Percentiles rank a stretch among this genome's conserved stretches.
Conservation (phyloP, 1,284 basidiomycete genomes). For the Sphagnurus paluster region DNA sequence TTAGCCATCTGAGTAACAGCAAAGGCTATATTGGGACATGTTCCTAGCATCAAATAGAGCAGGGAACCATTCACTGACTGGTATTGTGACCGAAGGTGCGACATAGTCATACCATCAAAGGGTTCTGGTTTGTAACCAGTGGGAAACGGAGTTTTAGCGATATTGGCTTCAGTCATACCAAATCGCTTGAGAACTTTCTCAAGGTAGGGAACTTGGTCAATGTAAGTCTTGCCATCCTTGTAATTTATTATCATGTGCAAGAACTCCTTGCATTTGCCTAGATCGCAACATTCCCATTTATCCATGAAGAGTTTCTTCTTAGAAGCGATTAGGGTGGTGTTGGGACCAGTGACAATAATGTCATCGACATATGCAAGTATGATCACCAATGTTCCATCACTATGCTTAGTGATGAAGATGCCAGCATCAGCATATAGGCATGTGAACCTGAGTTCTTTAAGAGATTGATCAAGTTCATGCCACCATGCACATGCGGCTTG, state of each 20-base stretch:
- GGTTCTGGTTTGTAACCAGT: conserved; percentile 1
- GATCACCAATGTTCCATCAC: conserved; percentile 16
- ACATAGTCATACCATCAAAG: background rate
- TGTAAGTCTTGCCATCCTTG: background rate
- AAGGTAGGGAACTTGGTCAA: conserved; percentile 11
- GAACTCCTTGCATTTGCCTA: conserved; percentile 23
- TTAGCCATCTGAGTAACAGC: conserved; percentile 24
- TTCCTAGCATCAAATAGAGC: conserved; percentile 31
- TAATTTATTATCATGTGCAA: conserved; percentile 22
- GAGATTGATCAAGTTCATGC: conserved; percentile 23
- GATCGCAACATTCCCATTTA: conserved; percentile 26
- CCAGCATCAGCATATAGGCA: conserved; percentile 21
- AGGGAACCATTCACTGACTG: conserved; percentile 30
- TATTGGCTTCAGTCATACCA: conserved; percentile 11
- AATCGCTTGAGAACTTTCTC: conserved; percentile 8
- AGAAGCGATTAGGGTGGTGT: conserved; percentile 5
- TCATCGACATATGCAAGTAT: conserved; percentile 25
- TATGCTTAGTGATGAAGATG: conserved; percentile 19
- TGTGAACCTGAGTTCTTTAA: conserved; percentile 22
- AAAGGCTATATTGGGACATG: conserved; percentile 32
- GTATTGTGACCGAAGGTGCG: conserved; percentile 15
- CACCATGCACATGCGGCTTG: conserved; percentile 33
- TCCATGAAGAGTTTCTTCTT: conserved; percentile 20
- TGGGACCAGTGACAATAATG: conserved; percentile 17
- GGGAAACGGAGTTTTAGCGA: conserved; percentile 5